Evolutionary conservation across 805 yeast genomes (phyloP).

Genomic region (Wickerhamiella cacticola): DNA sequence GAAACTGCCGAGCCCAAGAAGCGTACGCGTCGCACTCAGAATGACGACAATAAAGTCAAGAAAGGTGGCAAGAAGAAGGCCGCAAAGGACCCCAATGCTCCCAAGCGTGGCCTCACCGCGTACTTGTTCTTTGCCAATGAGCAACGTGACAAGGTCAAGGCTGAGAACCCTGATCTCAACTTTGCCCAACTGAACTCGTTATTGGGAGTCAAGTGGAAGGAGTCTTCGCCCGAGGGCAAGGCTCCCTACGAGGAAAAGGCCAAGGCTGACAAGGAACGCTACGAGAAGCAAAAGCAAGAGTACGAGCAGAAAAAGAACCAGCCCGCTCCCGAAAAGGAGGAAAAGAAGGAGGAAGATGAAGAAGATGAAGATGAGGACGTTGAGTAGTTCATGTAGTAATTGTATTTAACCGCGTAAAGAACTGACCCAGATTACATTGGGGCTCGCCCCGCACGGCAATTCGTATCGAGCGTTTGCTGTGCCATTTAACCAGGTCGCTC

Average conservation of each 20-base stretch:
- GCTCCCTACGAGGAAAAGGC: slow-evolving; percentile 88
- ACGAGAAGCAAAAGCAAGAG: slow-evolving; percentile 88
- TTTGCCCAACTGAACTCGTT: slow-evolving; percentile 90
- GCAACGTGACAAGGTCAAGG: slow-evolving; percentile 88
- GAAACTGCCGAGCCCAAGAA: slow-evolving; percentile 14
- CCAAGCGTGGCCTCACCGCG: slow-evolving; percentile 95
- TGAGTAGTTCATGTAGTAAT: slow-evolving; percentile 4
- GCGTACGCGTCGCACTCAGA: slow-evolving; percentile 15
- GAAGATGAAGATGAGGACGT: slow-evolving; percentile 4
- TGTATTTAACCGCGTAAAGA: slow-evolving; percentile 3
- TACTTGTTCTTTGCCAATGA: slow-evolving; percentile 99
- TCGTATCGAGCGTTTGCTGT: background rate
- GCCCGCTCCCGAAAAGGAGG: background rate
- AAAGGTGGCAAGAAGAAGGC: slow-evolving; percentile 21
- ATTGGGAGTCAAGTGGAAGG: slow-evolving; percentile 96
- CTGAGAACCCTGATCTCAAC: slow-evolving; percentile 91
- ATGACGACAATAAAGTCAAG: slow-evolving; percentile 13
- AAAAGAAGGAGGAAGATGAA: slow-evolving; percentile 1
- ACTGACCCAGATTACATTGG: background rate
- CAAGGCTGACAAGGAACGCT: slow-evolving; percentile 92
- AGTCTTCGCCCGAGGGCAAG: slow-evolving; percentile 69
- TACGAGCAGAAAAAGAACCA: slow-evolving; percentile 25
- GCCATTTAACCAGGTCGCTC: background rate
- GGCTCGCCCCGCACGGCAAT: background rate
- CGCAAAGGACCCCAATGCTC: slow-evolving; percentile 62